A percentile compares a stretch with the other conserved stretches of the same genome.
Conservation (phyloP, 2,329 filamentous ascomycete species). For the Scedosporium apiospermum region DNA sequence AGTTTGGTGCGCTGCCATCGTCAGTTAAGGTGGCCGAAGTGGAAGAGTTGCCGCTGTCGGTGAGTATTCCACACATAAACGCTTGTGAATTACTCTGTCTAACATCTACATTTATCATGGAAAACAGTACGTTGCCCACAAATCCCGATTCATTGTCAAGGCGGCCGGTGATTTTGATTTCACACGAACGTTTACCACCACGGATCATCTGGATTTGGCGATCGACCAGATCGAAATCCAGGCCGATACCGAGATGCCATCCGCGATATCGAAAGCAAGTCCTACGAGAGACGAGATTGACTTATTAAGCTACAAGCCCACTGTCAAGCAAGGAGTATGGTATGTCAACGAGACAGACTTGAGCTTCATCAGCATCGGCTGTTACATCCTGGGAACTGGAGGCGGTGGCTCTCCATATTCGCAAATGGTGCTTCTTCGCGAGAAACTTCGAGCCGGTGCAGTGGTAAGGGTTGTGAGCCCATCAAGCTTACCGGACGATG, state of each 20-base stretch:
- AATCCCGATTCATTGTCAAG: slow-evolving; percentile 45
- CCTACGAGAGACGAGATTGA: slow-evolving; percentile 17
- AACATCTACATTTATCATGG: background rate
- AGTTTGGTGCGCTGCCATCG: slow-evolving; percentile 28
- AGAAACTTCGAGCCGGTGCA: slow-evolving; percentile 39
- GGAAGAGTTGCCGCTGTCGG: slow-evolving; percentile 39
- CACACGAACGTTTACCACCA: slow-evolving; percentile 14
- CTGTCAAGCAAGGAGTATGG: slow-evolving; percentile 42
- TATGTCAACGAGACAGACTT: slow-evolving; percentile 48
- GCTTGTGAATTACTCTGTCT: too few species aligned
- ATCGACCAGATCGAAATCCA: slow-evolving; percentile 13
- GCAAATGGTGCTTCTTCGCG: slow-evolving; percentile 38
- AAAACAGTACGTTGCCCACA: slow-evolving; percentile 34
- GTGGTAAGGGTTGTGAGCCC: slow-evolving; percentile 42
- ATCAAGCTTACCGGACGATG: slow-evolving; percentile 37
- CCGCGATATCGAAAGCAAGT: slow-evolving; percentile 7
- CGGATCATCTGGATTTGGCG: slow-evolving; percentile 12
- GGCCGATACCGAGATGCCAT: slow-evolving; percentile 5
- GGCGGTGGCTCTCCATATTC: slow-evolving; percentile 48
- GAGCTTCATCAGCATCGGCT: slow-evolving; percentile 45
- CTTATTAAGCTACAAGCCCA: slow-evolving; percentile 35
- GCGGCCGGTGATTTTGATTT: slow-evolving; percentile 46
- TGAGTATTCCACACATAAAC: background rate
- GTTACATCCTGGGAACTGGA: slow-evolving; percentile 52
- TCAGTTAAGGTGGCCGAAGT: slow-evolving; percentile 41